Base-by-base conservation (phyloP, 805 yeast genomes). In the Kodamaea kaohsiungensis region DNA sequence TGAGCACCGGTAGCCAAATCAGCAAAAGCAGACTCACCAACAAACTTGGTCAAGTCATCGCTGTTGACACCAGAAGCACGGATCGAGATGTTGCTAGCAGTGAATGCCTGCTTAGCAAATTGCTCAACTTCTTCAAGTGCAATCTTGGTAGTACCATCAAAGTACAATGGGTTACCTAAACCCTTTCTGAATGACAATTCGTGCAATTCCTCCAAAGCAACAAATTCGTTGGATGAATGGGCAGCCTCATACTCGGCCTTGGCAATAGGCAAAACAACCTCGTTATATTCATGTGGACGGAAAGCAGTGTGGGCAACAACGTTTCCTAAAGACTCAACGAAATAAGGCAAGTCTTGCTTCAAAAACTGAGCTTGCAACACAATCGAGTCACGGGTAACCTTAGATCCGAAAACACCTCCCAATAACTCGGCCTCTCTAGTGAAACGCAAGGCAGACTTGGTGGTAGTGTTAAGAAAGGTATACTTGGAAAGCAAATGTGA, bases 371-470 rank as follows among this genome's bases (percentile, higher is more conserved):
- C 87, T 62, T 83, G 81, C 67, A 93, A 82, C 58, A 89, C 83
- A 60, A 95, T 83, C 65, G 87, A 79, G 70, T 95, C 98, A 79
- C 97, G 88, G 72, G 89, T 85, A 63, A 91, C 86, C 54, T 68
- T 65, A 46, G 96, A 78, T 49, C 81, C 68, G 72, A 91, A 83
- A 56, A 73, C 75, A 69, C 97, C 98, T 62, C 99, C 98, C 61
- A 93, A 80, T 61, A 95, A 83, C 78, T 93, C 99, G 50, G 92
- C 78, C 78, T 95, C 99, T 76, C 99, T 89, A 68, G 91, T 88
- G 67, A 92, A 80, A 79, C 98, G 89, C 70, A 95, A 81, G 19
- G 95, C 97, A 16, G 97, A 88, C 73, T 91, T 90, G 64, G 84
- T 72, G 58, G 80, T 79, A 54, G 97, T 91, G 81, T 88, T 87